Evolutionary conservation across 148 eudicot species (phyloP).

Genomic region (Hydrangea macrophylla): DNA sequence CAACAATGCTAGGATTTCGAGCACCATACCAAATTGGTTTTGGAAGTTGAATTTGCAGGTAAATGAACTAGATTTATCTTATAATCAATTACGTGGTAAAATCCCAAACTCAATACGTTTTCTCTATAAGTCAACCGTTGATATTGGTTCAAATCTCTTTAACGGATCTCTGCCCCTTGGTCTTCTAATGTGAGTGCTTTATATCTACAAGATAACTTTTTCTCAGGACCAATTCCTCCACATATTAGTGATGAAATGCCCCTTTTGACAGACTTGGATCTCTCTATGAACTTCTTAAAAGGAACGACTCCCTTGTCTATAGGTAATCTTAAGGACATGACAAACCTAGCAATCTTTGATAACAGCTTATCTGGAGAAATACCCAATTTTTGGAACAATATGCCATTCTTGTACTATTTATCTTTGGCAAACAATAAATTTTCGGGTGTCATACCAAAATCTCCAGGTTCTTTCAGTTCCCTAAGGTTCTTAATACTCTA

Average conservation of each 20-base stretch:
- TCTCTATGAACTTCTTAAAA: neutral
- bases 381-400: constrained; percentile 5
- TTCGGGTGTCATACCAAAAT: constrained; percentile 5
- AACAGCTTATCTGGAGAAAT: constrained; percentile 6
- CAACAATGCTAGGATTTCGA: constrained; percentile 1
- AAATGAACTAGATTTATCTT: constrained; percentile 2
- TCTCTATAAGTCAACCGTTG: neutral
- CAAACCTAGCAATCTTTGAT: constrained; percentile 3
- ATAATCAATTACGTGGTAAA: constrained; percentile 12
- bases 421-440: constrained; percentile 12
- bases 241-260: neutral
- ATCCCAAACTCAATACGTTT: constrained; percentile 1
- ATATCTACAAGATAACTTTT: constrained; percentile 2
- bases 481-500: constrained; percentile 1
- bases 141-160: constrained; percentile 5
- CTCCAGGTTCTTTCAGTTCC: constrained; percentile 1
- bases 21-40: constrained; percentile 12
- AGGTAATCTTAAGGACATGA: neutral
- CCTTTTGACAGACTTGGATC: constrained; percentile 2
- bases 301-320: constrained; percentile 6
- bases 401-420: neutral
- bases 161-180: constrained; percentile 14
- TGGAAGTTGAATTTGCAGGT: constrained; percentile 1
- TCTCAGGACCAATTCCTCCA: constrained; percentile 12
- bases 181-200: constrained; percentile 13